Evolutionary conservation across 208 protist genomes (phyloP), one percentile per base, ranked within the genome.

Genomic region (Endotrypanum monterogeii): DNA sequence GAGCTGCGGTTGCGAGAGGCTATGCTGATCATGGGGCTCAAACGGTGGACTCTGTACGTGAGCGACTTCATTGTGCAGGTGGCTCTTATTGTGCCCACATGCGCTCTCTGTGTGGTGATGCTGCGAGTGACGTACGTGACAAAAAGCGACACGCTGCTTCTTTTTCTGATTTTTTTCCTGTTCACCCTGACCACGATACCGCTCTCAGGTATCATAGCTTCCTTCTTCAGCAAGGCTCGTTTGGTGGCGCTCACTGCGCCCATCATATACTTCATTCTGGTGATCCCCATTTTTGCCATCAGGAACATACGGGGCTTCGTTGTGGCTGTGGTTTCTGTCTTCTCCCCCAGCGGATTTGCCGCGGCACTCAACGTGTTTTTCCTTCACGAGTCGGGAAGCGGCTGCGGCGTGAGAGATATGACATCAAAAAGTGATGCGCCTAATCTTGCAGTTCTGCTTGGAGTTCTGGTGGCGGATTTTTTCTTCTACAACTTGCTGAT

Each of bases 21-120:
- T 28, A 83, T 91, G 74, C 83, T 92, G 48, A 93, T 93, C 73
- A 95, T 95, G 90, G 90, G 90, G n/a, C 78, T 95, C 32, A 74
- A 63, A 37, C 73, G 83, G 61, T 74, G 68, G 60, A 46, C 92
- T 32, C 62, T 93, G 67, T 87, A 88, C 67, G 63, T 83, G 56
- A 73, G 79, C 37, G 78, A 84, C 44, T 84, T 85, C 61, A 28
- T 87, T 25, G 51, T 87, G 48, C 73, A 86, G 54, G 35, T 78
- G 28, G 67, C 80, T 1, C 76, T 79, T 3, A 35, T 95, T 46
- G 71, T 90, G 30, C 79, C 91, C 56, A 74, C 87, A 52, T 72
- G 92, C 23, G 14, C 91, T 30, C 52, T 94, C 11, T 80, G 78
- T 50, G 73, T 84, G 9, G 7, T 91, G 11, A 67, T 91, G 32